Conservation (phyloP, 768 basidiomycete species). For the Mycena alexandri region DNA sequence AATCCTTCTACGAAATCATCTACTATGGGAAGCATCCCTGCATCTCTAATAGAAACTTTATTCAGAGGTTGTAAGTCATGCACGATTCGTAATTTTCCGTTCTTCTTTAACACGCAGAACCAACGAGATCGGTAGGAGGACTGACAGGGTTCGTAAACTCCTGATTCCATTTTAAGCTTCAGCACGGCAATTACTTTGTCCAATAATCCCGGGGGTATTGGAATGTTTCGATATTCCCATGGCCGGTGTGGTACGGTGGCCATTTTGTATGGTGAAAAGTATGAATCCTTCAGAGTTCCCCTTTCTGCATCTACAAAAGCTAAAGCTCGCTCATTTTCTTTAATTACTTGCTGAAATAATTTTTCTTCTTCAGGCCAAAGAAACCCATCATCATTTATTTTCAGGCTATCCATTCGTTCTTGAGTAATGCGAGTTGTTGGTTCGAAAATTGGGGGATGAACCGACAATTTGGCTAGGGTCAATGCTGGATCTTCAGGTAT, state of each 20-base stretch:
- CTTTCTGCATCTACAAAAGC: slow-evolving; percentile 14
- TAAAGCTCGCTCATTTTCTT: neutral
- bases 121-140: slow-evolving; percentile 5
- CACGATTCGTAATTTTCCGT: slow-evolving; percentile 6
- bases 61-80: slow-evolving; percentile 15
- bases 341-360: slow-evolving; percentile 3
- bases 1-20: slow-evolving; percentile 40
- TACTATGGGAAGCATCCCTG: slow-evolving; percentile 19
- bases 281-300: slow-evolving; percentile 12
- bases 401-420: neutral
- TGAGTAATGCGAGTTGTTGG: neutral
- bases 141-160: slow-evolving; percentile 4
- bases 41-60: slow-evolving; percentile 5
- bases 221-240: slow-evolving; percentile 14
- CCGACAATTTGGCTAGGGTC: neutral
- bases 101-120: slow-evolving; percentile 13
- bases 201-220: neutral
- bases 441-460: neutral
- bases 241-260: slow-evolving; percentile 11
- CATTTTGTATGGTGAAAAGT: slow-evolving; percentile 11
- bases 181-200: slow-evolving; percentile 33
- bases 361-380: neutral
- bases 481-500: neutral
- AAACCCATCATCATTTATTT: neutral
- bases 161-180: slow-evolving; percentile 4